Evolutionary conservation across 192 early-diverging fungal genomes (phyloP).

Genomic region (Gryganskiella cystojenkinii): DNA sequence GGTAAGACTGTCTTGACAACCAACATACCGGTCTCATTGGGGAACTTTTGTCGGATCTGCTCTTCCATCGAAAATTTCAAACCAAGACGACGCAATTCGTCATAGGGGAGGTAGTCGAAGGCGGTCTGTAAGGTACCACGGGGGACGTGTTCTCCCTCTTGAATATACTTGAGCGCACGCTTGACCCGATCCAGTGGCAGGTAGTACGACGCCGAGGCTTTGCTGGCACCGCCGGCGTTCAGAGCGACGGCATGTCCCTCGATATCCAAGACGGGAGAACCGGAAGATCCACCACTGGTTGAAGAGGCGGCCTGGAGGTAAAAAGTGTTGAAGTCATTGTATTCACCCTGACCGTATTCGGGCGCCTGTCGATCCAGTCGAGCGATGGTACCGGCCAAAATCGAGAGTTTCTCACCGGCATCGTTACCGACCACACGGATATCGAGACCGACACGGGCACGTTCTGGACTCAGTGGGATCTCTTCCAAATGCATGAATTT

Average conservation of each 20-base stretch:
- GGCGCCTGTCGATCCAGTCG: conserved; percentile 78
- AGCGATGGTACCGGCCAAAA: conserved; percentile 78
- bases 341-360: conserved; percentile 73
- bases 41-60: conserved; percentile 67
- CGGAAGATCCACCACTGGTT: conserved; percentile 81
- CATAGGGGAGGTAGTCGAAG: conserved; percentile 77
- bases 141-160: conserved; percentile 65
- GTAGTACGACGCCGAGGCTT: conserved; percentile 79
- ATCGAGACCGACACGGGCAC: conserved; percentile 79
- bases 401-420: conserved; percentile 84
- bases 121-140: conserved; percentile 82
- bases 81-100: conserved; percentile 77
- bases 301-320: conserved; percentile 82
- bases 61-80: conserved; percentile 73
- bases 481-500: conserved; percentile 76
- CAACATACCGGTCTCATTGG: conserved; percentile 78
- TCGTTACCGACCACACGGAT: conserved; percentile 85
- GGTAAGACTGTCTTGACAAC: conserved; percentile 71
- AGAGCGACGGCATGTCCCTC: conserved; percentile 80
- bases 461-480: conserved; percentile 74
- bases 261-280: conserved; percentile 82
- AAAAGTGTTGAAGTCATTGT: conserved; percentile 87
- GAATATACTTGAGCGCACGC: conserved; percentile 70
- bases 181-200: conserved; percentile 81
- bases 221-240: conserved; percentile 77